These are phyloP conservation scores for Fomitopsis pinicola DNA, from an alignment of 1,284 basidiomycete genomes.

Conservation along the genomic window DNA sequence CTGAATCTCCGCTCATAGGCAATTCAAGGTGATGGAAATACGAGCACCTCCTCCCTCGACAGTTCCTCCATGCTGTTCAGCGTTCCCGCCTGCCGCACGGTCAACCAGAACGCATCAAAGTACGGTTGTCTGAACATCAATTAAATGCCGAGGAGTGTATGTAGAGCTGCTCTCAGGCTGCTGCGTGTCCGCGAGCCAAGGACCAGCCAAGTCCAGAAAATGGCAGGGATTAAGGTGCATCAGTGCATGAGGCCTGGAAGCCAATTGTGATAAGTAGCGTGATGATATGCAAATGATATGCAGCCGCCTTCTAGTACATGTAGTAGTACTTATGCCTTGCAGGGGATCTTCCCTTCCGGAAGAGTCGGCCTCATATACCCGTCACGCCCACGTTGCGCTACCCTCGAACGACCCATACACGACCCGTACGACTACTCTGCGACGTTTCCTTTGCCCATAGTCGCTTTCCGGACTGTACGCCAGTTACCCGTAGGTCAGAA, in stretches of 20 bases:
- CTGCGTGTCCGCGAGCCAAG: no score
- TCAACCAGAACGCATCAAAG: no score
- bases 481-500: neutral
- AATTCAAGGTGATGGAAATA: no score
- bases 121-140: no score
- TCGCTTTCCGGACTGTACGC: neutral
- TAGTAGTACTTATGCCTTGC: neutral
- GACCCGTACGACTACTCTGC: neutral
- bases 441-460: neutral
- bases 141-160: no score
- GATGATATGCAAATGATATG: neutral
- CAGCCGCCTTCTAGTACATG: neutral
- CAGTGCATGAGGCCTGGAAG: neutral
- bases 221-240: neutral
- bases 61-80: no score
- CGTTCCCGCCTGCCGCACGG: no score
- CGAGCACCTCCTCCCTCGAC: no score
- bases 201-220: neutral
- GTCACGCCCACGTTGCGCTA: neutral
- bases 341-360: neutral
- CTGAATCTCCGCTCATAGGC: no score
- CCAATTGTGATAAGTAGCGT: neutral
- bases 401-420: neutral
- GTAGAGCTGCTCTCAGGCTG: no score
- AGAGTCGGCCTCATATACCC: neutral